Percentiles rank a stretch among this genome's conserved stretches.
Evolutionary conservation across 2,329 filamentous ascomycete species (phyloP).

Genomic region (Arthrobotrys conoides): DNA sequence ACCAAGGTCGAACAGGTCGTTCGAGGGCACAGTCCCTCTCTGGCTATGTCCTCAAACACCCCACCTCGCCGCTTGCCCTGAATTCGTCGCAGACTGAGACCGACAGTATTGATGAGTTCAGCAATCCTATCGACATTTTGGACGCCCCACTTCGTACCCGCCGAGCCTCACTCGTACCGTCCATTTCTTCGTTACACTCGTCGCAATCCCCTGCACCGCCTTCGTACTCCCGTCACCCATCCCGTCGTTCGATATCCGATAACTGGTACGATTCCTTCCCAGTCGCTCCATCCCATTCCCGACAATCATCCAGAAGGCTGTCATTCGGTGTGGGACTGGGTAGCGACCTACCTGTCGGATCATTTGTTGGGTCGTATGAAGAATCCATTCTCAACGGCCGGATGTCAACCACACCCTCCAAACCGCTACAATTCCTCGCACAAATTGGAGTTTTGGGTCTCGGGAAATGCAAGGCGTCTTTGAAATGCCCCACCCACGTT

Average conservation of each 20-base stretch:
- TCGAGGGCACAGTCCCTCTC: slow-evolving; percentile 74
- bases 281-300: slow-evolving; percentile 70
- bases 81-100: slow-evolving; percentile 68
- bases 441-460: slow-evolving; percentile 94
- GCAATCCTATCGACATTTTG: slow-evolving; percentile 70
- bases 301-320: slow-evolving; percentile 73
- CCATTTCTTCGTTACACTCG: slow-evolving; percentile 70
- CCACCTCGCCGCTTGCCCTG: slow-evolving; percentile 92
- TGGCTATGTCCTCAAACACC: slow-evolving; percentile 86
- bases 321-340: slow-evolving; percentile 79
- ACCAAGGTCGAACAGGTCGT: slow-evolving; percentile 62
- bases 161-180: slow-evolving; percentile 80
- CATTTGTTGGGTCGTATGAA: slow-evolving; percentile 98
- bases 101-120: slow-evolving; percentile 70
- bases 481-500: slow-evolving; percentile 90
- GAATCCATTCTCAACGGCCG: slow-evolving; percentile 94
- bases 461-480: slow-evolving; percentile 86
- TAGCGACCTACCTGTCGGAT: slow-evolving; percentile 86
- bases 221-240: slow-evolving; percentile 73
- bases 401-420: slow-evolving; percentile 96
- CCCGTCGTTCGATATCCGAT: slow-evolving; percentile 76
- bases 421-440: slow-evolving; percentile 90
- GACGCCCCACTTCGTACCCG: slow-evolving; percentile 71
- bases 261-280: slow-evolving; percentile 67
- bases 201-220: slow-evolving; percentile 63